phyloP scores from a whole-genome alignment of 2,329 filamentous ascomycete genomes.

The Pestalotiopsis sp. region DNA sequence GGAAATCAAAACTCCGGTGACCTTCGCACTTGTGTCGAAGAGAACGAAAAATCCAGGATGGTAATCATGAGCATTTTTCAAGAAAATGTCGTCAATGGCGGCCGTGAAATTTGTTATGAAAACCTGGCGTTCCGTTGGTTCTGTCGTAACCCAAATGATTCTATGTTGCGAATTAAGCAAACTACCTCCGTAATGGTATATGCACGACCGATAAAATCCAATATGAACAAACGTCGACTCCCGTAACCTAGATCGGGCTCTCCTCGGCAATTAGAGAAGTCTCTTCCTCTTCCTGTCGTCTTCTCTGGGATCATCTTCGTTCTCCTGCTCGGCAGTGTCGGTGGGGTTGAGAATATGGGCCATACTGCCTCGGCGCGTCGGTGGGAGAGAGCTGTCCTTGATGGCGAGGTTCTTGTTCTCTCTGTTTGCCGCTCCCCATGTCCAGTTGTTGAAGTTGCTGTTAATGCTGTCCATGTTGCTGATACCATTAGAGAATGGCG shows the following conservation, averaged over 20 bases:
- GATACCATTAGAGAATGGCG: slow-evolving; percentile 50
- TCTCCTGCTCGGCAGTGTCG: slow-evolving; percentile 56
- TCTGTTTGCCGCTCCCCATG: slow-evolving; percentile 55
- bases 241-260: not conserved
- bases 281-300: slow-evolving; percentile 66
- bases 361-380: slow-evolving; percentile 62
- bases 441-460: slow-evolving; percentile 49
- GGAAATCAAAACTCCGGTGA: not conserved
- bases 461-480: slow-evolving; percentile 50
- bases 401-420: slow-evolving; percentile 53
- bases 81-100: not conserved
- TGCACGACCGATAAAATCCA: not conserved
- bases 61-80: not conserved
- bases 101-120: not conserved
- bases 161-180: not conserved
- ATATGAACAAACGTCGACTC: not conserved
- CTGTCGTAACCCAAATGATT: not conserved
- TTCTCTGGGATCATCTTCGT: slow-evolving; percentile 57
- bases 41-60: not conserved
- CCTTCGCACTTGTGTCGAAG: not conserved
- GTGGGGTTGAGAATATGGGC: slow-evolving; percentile 65
- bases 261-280: slow-evolving; percentile 41
- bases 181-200: slow-evolving; percentile 7
- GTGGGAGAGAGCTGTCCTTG: slow-evolving; percentile 58
- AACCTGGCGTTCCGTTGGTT: not conserved